Evolutionary conservation across 805 yeast species (phyloP).

Genomic region (Candida yuanshanica): DNA sequence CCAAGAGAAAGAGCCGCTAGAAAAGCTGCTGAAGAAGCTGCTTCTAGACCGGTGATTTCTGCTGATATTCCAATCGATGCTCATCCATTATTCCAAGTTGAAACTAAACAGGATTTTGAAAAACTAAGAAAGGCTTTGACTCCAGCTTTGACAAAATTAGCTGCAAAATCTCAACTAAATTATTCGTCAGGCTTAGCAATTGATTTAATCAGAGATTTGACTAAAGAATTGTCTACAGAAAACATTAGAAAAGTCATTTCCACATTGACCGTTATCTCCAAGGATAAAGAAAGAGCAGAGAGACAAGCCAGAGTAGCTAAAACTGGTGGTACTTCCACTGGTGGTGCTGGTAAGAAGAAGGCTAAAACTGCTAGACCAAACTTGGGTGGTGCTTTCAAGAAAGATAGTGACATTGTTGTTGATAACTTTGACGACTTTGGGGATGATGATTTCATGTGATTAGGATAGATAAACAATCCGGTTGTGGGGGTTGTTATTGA

Average conservation of each 20-base stretch:
- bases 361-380: conserved; percentile 66
- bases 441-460: conserved; percentile 78
- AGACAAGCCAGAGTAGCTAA: conserved; percentile 80
- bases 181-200: conserved; percentile 74
- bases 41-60: conserved; percentile 28
- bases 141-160: conserved; percentile 53
- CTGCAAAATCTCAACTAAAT: conserved; percentile 56
- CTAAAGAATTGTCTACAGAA: conserved; percentile 76
- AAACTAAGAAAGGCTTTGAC: conserved; percentile 69
- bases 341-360: conserved; percentile 95
- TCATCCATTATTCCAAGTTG: conserved; percentile 83
- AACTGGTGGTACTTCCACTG: conserved; percentile 80
- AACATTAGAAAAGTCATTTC: conserved; percentile 80
- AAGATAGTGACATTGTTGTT: conserved; percentile 56
- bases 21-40: conserved; percentile 30
- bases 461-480: too few species aligned
- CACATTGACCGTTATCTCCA: conserved; percentile 73
- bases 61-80: conserved; percentile 61
- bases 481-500: too few species aligned
- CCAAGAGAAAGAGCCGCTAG: conserved; percentile 36
- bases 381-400: conserved; percentile 57
- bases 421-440: conserved; percentile 53
- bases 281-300: conserved; percentile 85
- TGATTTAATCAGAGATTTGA: conserved; percentile 79
- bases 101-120: conserved; percentile 72